Percentiles rank a stretch among this genome's conserved stretches.
phyloP scores from a whole-genome alignment of 441 rosid genomes.

The Corymbia calophylla region DNA sequence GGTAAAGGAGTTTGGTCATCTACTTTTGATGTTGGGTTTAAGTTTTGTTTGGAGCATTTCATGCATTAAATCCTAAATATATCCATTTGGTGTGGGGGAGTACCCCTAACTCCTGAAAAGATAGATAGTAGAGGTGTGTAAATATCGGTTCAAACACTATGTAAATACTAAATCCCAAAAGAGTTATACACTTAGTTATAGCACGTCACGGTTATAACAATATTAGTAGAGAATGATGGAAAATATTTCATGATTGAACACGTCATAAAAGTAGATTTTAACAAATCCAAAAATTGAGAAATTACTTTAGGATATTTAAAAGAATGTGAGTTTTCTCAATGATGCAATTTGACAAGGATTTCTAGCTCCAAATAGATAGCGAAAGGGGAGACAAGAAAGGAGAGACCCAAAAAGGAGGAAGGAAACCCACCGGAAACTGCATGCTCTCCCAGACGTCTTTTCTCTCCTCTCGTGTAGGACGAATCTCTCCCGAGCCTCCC shows the following conservation, averaged over 20 bases:
- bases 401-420: background rate
- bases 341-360: background rate
- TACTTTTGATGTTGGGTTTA: background rate
- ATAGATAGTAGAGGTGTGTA: too few relatives aligned
- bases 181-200: background rate
- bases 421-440: background rate
- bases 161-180: too few relatives aligned
- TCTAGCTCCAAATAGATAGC: background rate
- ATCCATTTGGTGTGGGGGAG: background rate
- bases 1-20: background rate
- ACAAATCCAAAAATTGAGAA: too few relatives aligned
- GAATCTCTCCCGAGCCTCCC: fast-evolving
- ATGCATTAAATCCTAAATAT: too few relatives aligned
- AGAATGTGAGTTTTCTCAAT: background rate
- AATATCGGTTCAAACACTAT: too few relatives aligned
- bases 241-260: background rate
- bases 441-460: background rate
- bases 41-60: background rate
- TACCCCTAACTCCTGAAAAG: background rate
- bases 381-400: background rate
- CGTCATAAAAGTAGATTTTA: too few relatives aligned
- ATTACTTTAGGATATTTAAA: too few relatives aligned
- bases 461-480: fast-evolving
- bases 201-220: too few relatives aligned
- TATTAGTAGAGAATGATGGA: background rate